Evolutionary conservation across 2,329 filamentous ascomycete species (phyloP).

Genomic region (Fusarium acutatum): DNA sequence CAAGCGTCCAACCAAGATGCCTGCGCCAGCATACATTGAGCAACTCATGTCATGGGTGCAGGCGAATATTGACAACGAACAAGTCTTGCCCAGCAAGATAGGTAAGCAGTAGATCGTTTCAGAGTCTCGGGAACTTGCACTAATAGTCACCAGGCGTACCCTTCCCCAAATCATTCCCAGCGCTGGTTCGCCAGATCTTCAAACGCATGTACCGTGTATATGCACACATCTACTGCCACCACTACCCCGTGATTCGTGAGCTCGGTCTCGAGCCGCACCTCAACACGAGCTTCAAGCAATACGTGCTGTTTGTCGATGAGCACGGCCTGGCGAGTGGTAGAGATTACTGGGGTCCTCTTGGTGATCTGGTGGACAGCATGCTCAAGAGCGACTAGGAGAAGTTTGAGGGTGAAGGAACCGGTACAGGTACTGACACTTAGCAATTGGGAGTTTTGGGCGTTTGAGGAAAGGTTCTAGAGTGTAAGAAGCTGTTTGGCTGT

Average conservation of each 20-base stretch:
- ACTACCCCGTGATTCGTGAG: constrained; percentile 96
- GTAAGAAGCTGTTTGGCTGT: constrained; percentile 27
- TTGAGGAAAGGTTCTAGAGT: constrained; percentile 7
- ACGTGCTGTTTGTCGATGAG: constrained; percentile 98
- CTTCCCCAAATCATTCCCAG: constrained; percentile 91
- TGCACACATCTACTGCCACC: constrained; percentile 99
- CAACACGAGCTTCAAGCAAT: constrained; percentile 99
- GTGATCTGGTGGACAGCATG: constrained; percentile 98
- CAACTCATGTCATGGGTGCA: constrained; percentile 98
- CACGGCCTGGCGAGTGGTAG: constrained; percentile 90
- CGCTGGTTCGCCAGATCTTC: constrained; percentile 93
- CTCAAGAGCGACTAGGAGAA: constrained; percentile 80
- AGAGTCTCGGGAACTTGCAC: not conserved
- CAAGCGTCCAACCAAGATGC: constrained; percentile 97
- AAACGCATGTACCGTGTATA: constrained; percentile 99
- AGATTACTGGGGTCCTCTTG: constrained; percentile 96
- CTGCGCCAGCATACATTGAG: constrained; percentile 96
- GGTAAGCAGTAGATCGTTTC: constrained; percentile 58
- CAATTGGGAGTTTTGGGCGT: constrained; percentile 35
- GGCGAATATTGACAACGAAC: constrained; percentile 92
- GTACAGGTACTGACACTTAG: constrained; percentile 6
- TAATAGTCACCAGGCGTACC: constrained; percentile 72
- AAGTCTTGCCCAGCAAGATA: constrained; percentile 92
- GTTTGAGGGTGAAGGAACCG: constrained; percentile 13
- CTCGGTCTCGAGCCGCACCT: constrained; percentile 95